phyloP scores from a whole-genome alignment of 2,329 filamentous ascomycete species.

The Diaporthe sp. region DNA sequence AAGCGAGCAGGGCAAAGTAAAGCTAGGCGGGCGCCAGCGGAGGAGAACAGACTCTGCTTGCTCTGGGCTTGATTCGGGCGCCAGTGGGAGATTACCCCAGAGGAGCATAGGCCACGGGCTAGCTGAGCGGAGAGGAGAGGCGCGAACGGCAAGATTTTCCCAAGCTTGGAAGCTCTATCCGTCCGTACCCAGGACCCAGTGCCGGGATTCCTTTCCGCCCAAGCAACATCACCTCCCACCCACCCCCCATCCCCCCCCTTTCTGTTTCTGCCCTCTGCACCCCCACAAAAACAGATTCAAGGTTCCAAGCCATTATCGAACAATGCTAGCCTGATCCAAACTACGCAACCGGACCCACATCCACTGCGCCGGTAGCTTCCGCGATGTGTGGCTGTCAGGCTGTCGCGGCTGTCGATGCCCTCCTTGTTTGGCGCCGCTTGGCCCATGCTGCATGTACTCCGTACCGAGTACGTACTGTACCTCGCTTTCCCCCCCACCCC shows the following conservation, averaged over 20 bases:
- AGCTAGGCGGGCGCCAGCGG: constrained; percentile 5
- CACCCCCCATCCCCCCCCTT: not conserved
- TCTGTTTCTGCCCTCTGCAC: not conserved
- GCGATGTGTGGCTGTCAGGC: constrained; percentile 18
- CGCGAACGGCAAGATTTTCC: constrained; percentile 25
- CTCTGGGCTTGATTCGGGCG: not conserved
- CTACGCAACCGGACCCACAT: not conserved
- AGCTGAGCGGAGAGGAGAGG: not conserved
- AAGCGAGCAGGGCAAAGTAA: not conserved
- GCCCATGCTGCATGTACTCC: not conserved
- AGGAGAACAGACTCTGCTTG: constrained; percentile 3
- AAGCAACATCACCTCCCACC: not conserved
- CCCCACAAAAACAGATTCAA: constrained; percentile 13
- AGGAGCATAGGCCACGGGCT: not conserved
- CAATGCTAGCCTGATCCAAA: constrained; percentile 10
- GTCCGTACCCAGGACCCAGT: not conserved
- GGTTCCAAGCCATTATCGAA: constrained; percentile 25
- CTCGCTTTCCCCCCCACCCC: not conserved
- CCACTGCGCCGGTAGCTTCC: constrained; percentile 24
- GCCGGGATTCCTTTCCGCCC: constrained; percentile 28
- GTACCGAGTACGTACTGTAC: not conserved
- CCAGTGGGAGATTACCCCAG: constrained; percentile 20
- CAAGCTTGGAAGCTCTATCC: constrained; percentile 8
- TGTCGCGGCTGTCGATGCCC: constrained; percentile 20
- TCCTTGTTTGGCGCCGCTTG: not conserved